Percentiles rank a stretch among this genome's conserved stretches.
phyloP scores from a whole-genome alignment of 2,329 filamentous ascomycete species.

The Exophiala alcalophila region DNA sequence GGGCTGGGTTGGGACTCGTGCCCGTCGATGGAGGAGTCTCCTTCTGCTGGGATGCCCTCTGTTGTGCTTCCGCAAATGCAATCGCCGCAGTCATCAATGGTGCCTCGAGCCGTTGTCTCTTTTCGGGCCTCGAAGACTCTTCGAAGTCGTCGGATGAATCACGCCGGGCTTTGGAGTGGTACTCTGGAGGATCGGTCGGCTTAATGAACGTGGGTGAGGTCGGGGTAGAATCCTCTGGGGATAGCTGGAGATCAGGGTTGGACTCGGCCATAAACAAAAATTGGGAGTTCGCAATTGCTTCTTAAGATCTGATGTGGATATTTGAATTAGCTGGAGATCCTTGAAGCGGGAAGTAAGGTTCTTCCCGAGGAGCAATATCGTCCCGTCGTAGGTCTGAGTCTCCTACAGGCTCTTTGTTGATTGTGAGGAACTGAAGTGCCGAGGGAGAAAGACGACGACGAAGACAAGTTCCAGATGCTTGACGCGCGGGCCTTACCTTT shows the following conservation, averaged over 20 bases:
- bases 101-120: slow-evolving; percentile 37
- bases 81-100: slow-evolving; percentile 52
- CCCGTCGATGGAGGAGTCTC: slow-evolving; percentile 26
- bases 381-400: too few relatives aligned
- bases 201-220: slow-evolving; percentile 20
- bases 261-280: slow-evolving; percentile 24
- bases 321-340: not conserved
- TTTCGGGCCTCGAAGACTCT: slow-evolving; percentile 35
- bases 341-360: not conserved
- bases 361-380: too few relatives aligned
- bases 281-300: too few relatives aligned
- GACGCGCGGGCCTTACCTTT: too few relatives aligned
- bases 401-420: not conserved
- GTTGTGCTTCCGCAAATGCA: slow-evolving; percentile 50
- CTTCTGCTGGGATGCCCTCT: slow-evolving; percentile 33
- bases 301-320: slow-evolving; percentile 1
- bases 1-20: slow-evolving; percentile 42
- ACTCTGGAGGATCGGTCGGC: slow-evolving; percentile 8
- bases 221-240: slow-evolving; percentile 13
- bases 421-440: not conserved
- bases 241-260: slow-evolving; percentile 15
- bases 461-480: too few relatives aligned
- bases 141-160: slow-evolving; percentile 20
- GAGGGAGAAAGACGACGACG: not conserved
- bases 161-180: slow-evolving; percentile 3